Evolutionary conservation across 306 rosid species (phyloP), one percentile per base, ranked within the genome.

Genomic region (Ochetophila trinervis): DNA sequence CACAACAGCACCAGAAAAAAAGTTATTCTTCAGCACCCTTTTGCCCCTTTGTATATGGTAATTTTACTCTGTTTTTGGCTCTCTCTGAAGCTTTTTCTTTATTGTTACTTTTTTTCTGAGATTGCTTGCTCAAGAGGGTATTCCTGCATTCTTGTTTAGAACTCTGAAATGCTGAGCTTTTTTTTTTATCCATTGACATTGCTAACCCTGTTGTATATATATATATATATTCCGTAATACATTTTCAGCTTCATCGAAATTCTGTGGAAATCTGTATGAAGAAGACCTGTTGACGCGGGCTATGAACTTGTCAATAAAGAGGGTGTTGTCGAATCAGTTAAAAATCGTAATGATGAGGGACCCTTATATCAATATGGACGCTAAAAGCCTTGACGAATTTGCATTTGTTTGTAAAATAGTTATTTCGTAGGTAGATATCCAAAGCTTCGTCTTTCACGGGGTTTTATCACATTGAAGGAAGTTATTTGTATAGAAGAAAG

Each of bases 61-160:
- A 66, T 52, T 57, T 58, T 74, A 55, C 74, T 53, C 17, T n/a
- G 6, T 54, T 34, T 61, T 54, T 42, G 22, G 55, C 60, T 69
- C 44, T 69, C 7, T 60, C 35, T 59, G 20, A 49, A 27, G 52
- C 18, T 0, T 18, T 66, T 16, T 15, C 21, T 53, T 61, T 57
- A 53, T n/a, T 62, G 15, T 34, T 18, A 36, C 64, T 52, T 62
- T 63, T 19, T 64, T 21, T 49, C 45, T 9, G 45, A 53, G 75
- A 53, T 86, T 75, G 78, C 86, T 86, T 84, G 77, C 47, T 58
- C 17, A 59, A 42, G 84, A 77, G 85, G 84, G 85, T 76, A 86
- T 91, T 86, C 91, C 63, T 67, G 14, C 68, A 66, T 49, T 66
- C 57, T 65, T 30, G 23, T 10, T 54, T 71, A 40, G 51, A 0